Evolutionary conservation across 192 early-diverging fungal genomes (phyloP).

Genomic region (Coemansia biformis): DNA sequence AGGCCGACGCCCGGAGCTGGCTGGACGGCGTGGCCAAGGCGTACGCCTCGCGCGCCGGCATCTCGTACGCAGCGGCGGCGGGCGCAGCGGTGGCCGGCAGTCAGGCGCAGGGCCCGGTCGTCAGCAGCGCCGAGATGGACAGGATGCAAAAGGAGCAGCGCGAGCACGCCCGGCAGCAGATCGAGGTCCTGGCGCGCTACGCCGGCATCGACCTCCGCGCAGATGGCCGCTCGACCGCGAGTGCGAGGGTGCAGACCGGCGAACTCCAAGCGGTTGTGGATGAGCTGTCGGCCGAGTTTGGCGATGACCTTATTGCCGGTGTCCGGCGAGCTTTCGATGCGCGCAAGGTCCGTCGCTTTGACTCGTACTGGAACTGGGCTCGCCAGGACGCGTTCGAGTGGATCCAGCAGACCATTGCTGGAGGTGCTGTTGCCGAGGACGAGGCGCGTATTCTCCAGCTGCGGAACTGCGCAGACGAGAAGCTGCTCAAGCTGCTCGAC

Average conservation of each 20-base stretch:
- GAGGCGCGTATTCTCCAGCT: constrained; percentile 36
- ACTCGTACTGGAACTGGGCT: constrained; percentile 98
- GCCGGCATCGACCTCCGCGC: constrained; percentile 70
- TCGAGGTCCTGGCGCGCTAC: constrained; percentile 79
- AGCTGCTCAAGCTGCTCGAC: constrained; percentile 70
- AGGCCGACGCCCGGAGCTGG: constrained; percentile 14
- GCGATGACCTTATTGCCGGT: constrained; percentile 71
- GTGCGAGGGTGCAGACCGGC: constrained; percentile 53
- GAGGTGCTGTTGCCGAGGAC: constrained; percentile 64
- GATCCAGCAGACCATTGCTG: constrained; percentile 81
- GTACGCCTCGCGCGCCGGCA: constrained; percentile 71
- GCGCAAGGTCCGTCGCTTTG: constrained; percentile 80
- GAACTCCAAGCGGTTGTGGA: constrained; percentile 73
- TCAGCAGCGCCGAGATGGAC: constrained; percentile 87
- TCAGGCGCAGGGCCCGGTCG: constrained; percentile 49
- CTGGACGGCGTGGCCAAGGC: constrained; percentile 70
- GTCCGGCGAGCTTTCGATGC: constrained; percentile 71
- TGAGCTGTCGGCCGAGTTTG: constrained; percentile 73
- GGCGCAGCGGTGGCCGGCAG: too few relatives aligned
- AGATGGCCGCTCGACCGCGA: constrained; percentile 59
- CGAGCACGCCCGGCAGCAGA: constrained; percentile 70
- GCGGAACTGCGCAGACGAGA: constrained; percentile 75
- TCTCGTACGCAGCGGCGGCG: constrained; percentile 47
- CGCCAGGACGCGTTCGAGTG: constrained; percentile 34
- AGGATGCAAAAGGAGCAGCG: constrained; percentile 68